These are phyloP conservation scores for Lithohypha guttulata DNA, from an alignment of 2,329 filamentous ascomycete species.

Conservation along the genomic window DNA sequence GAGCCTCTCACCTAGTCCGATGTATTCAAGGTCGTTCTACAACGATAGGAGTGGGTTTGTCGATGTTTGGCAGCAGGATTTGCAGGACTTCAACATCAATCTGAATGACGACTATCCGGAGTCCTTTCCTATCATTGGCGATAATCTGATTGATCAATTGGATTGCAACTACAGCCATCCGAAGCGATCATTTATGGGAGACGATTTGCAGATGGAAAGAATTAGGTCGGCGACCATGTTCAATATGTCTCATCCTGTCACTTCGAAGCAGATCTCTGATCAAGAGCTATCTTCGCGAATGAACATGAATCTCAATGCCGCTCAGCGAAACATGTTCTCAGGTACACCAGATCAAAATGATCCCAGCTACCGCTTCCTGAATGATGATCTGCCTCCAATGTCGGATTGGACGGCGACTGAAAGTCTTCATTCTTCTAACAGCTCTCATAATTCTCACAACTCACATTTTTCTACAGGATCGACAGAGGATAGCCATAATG, in stretches of 20 bases:
- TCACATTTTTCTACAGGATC: constrained; percentile 7
- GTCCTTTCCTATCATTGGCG: not conserved
- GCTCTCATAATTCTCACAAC: constrained; percentile 10
- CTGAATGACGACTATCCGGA: constrained; percentile 31
- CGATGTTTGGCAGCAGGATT: constrained; percentile 43
- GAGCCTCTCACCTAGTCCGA: constrained; percentile 42
- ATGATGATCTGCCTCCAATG: constrained; percentile 8
- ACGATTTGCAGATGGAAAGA: not conserved
- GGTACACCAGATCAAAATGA: constrained; percentile 3
- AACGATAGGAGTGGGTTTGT: constrained; percentile 32
- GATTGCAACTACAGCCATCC: not conserved
- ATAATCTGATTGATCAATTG: not conserved
- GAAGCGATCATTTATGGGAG: not conserved
- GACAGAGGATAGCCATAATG: not conserved
- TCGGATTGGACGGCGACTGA: constrained; percentile 10
- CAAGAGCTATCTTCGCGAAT: not conserved
- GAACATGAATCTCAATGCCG: constrained; percentile 5
- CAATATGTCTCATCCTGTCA: not conserved
- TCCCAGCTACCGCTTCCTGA: constrained; percentile 1
- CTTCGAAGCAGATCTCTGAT: not conserved
- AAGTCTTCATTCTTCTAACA: constrained; percentile 11
- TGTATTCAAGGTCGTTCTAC: constrained; percentile 39
- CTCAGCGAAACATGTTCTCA: constrained; percentile 7
- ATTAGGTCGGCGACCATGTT: constrained; percentile 5
- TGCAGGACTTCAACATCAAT: constrained; percentile 43